phyloP scores from a whole-genome alignment of 805 yeast genomes.

The Yarrowia hollandica region DNA sequence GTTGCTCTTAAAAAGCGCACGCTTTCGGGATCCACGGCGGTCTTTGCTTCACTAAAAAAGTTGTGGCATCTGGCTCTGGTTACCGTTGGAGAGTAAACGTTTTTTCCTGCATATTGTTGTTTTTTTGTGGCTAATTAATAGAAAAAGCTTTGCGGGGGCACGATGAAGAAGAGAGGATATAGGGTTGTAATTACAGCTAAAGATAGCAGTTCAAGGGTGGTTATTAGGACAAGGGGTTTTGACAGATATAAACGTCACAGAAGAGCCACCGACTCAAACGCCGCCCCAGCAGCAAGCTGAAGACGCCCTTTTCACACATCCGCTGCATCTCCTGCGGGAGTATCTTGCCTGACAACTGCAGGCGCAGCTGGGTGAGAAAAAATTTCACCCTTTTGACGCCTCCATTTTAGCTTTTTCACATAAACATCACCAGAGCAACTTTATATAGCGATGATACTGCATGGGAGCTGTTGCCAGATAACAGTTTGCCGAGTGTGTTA shows the following conservation, averaged over 20 bases:
- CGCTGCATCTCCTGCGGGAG: background rate
- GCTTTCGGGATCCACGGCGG: no score
- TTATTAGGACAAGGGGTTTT: background rate
- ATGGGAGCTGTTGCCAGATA: constrained; percentile 27
- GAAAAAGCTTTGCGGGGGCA: no score
- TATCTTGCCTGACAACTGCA: constrained; percentile 8
- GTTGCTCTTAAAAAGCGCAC: no score
- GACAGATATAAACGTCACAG: no score
- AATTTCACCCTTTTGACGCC: background rate
- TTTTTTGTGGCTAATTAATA: no score
- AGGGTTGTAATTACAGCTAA: constrained; percentile 14
- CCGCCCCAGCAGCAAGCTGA: no score
- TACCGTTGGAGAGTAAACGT: no score
- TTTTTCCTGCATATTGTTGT: constrained; percentile 1
- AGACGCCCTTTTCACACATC: no score
- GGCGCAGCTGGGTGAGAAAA: background rate
- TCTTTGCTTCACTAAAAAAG: no score
- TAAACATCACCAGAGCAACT: constrained; percentile 8
- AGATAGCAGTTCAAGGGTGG: background rate
- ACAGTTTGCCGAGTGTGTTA: background rate
- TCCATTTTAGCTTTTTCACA: background rate
- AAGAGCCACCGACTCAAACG: no score
- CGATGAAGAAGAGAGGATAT: no score
- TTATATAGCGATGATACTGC: background rate
- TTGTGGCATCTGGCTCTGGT: background rate